phyloP scores from a whole-genome alignment of 106 monocot species.

The Dioscorea dumetorum region DNA sequence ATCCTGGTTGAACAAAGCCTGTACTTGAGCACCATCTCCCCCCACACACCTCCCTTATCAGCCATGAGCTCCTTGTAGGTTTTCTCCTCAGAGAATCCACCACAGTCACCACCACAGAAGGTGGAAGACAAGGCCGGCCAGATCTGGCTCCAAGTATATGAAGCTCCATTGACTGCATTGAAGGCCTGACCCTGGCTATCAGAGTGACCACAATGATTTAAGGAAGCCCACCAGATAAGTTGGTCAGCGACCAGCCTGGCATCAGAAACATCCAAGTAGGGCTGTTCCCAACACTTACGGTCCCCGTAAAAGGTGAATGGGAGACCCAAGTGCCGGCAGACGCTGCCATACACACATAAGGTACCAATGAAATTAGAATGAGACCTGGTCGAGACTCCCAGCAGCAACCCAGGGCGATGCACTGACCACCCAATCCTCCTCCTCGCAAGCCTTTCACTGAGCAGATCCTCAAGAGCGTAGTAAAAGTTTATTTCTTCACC shows the following conservation, averaged over 20 bases:
- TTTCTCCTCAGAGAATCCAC: background rate
- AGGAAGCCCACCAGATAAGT: slow-evolving; percentile 27
- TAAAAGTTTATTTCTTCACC: slow-evolving; percentile 22
- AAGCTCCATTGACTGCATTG: slow-evolving; percentile 19
- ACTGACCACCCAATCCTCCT: slow-evolving; percentile 25
- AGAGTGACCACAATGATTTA: background rate
- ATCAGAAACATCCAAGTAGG: slow-evolving; percentile 31
- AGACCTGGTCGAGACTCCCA: slow-evolving; percentile 24
- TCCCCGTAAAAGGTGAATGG: slow-evolving; percentile 27
- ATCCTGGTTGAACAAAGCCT: slow-evolving; percentile 14
- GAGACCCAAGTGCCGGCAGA: slow-evolving; percentile 26
- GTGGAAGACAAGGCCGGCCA: slow-evolving; percentile 32
- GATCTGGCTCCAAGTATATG: slow-evolving; percentile 33
- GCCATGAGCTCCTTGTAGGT: slow-evolving; percentile 15
- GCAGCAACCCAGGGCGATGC: slow-evolving; percentile 36
- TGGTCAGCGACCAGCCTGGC: slow-evolving; percentile 30
- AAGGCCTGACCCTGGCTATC: slow-evolving; percentile 5
- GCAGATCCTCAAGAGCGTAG: slow-evolving; percentile 24
- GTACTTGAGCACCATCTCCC: slow-evolving; percentile 18
- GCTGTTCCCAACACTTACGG: slow-evolving; percentile 34
- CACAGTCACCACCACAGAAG: background rate
- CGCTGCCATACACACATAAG: slow-evolving; percentile 31
- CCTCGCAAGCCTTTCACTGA: slow-evolving; percentile 11
- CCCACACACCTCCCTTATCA: slow-evolving; percentile 25
- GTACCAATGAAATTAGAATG: slow-evolving; percentile 25